phyloP scores from a whole-genome alignment of 805 yeast genomes.

The Isabelozyma gotoi region DNA sequence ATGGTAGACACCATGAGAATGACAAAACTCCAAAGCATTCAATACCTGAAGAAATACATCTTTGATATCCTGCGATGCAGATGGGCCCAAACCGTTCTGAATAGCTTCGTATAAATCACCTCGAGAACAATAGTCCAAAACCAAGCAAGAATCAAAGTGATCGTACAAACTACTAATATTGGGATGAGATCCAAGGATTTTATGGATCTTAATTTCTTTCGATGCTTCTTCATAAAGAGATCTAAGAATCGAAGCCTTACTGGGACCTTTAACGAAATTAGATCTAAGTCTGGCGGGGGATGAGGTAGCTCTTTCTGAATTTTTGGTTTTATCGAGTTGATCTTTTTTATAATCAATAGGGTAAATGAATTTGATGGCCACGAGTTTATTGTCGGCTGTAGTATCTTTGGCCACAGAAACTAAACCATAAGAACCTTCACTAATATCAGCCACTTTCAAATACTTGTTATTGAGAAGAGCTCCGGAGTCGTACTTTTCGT shows the following conservation, averaged over 20 bases:
- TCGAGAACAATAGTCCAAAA: slow-evolving; percentile 79
- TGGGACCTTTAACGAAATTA: slow-evolving; percentile 2
- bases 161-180: slow-evolving; percentile 49
- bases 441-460: slow-evolving; percentile 67
- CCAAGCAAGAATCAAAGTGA: slow-evolving; percentile 50
- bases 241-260: slow-evolving; percentile 23
- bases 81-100: slow-evolving; percentile 62
- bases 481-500: slow-evolving; percentile 38
- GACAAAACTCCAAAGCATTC: slow-evolving; percentile 52
- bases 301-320: slow-evolving; percentile 27
- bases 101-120: slow-evolving; percentile 87
- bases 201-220: slow-evolving; percentile 66
- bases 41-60: slow-evolving; percentile 53
- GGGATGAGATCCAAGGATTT: slow-evolving; percentile 53
- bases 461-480: slow-evolving; percentile 60
- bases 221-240: slow-evolving; percentile 54
- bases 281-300: slow-evolving; percentile 35
- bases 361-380: slow-evolving; percentile 84
- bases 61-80: slow-evolving; percentile 52
- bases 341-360: slow-evolving; percentile 46
- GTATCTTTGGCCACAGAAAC: slow-evolving; percentile 85
- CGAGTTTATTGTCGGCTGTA: slow-evolving; percentile 45
- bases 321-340: slow-evolving; percentile 13
- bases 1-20: slow-evolving; percentile 48
- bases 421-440: slow-evolving; percentile 92